Conservation (phyloP, 139 green algal genomes). For the Asterochloris sp. region DNA sequence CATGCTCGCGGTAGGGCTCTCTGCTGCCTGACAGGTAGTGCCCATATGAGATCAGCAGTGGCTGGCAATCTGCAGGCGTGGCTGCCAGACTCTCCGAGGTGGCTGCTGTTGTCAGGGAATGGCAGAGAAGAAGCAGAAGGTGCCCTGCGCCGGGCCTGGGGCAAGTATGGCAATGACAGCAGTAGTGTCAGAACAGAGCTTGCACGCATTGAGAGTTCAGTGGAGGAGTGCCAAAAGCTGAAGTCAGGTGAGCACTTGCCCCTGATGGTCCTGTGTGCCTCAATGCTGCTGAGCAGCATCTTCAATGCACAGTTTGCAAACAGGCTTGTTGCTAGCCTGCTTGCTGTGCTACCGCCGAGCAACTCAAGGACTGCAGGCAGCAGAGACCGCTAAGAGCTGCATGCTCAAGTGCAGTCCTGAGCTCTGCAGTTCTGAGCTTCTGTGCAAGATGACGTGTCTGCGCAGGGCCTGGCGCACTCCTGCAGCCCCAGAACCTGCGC, state of each 20-base stretch:
- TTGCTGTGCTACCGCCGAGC: neutral
- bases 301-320: too few species aligned
- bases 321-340: neutral
- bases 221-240: too few species aligned
- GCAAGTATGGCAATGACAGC: slow-evolving; percentile 20
- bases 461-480: slow-evolving; percentile 20
- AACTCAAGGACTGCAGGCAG: neutral
- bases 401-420: neutral
- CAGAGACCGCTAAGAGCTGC: neutral
- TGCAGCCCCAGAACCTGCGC: slow-evolving; percentile 38
- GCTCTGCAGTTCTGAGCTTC: neutral
- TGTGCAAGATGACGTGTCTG: neutral
- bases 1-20: too few species aligned
- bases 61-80: slow-evolving; percentile 20
- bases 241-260: too few species aligned
- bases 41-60: neutral
- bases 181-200: too few species aligned
- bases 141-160: slow-evolving; percentile 42
- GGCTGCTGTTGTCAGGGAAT: slow-evolving; percentile 65
- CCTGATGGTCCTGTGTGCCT: too few species aligned
- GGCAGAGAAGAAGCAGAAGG: slow-evolving; percentile 20
- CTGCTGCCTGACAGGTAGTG: neutral
- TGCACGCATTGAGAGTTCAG: too few species aligned
- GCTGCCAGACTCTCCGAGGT: slow-evolving; percentile 86
- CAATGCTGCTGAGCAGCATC: too few species aligned